Base-by-base conservation (phyloP, 139 green algal genomes). In the Pseudopediastrum boryanum region DNA sequence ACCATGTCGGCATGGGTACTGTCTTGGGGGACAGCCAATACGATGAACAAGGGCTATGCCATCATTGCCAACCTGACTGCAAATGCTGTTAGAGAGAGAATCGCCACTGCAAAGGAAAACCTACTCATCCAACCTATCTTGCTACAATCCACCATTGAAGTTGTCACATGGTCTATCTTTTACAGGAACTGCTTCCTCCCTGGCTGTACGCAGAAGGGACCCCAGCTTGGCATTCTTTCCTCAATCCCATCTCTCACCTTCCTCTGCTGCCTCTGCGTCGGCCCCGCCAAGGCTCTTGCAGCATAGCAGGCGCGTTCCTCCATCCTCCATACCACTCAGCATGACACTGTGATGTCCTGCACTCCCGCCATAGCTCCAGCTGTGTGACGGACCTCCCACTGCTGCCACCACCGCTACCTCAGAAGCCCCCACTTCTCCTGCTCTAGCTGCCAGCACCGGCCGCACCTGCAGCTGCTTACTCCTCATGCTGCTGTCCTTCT, bases 401-500 rank as follows among this genome's bases (percentile, higher is more conserved):
- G 66, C 51, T 50, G 59, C 62, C 29, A 50, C 56, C 13, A n/a
- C 10, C 35, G 56, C 56, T 33, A 23, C 10, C 10, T 8, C 56
- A 10, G 25, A 13, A 16, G 23, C 23, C 13, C 10, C 23, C 13
- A 9, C 56, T 33, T 50, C 4, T 2, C 44, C 56, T n/a, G n/a
- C n/a, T n/a, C n/a, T n/a, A 35, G 61, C 27, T 6, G 51, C 21
- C 43, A 77, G 66, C 29, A 72, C 38, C 3, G 85, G 86, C 1
- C 90, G 86, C 10, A 95, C 48, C 68, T 87, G 83, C 81, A 95
- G 80, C 75, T 95, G 87, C 71, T 86, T 83, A n/a, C n/a, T n/a
- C n/a, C n/a, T n/a, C n/a, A n/a, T n/a, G n/a, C n/a, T n/a, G 50
- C 85, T 86, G 78, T 90, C 72, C 9, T 27, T 50, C 19, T 74